phyloP scores from a whole-genome alignment of 495 filamentous ascomycete species.

The Lineolata rhizophorae region DNA sequence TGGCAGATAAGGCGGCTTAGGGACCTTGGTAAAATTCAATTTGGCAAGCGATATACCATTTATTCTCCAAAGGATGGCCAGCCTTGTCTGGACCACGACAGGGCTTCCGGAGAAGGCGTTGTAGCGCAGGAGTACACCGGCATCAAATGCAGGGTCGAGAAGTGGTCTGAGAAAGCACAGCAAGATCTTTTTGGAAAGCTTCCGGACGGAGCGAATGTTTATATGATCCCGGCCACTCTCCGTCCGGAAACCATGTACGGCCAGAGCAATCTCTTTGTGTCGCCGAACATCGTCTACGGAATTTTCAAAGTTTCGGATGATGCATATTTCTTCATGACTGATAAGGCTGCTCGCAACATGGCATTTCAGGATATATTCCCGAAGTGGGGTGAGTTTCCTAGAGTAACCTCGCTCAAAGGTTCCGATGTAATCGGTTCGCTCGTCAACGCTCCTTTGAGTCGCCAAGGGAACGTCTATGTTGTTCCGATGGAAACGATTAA shows the following conservation, averaged over 20 bases:
- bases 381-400: constrained; percentile 48
- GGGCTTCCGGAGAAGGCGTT: constrained; percentile 77
- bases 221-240: constrained; percentile 76
- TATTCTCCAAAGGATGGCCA: constrained; percentile 95
- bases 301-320: constrained; percentile 66
- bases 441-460: constrained; percentile 77
- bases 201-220: constrained; percentile 62
- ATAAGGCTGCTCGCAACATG: constrained; percentile 86
- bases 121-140: constrained; percentile 82
- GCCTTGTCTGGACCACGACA: constrained; percentile 94
- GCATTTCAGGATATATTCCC: constrained; percentile 78
- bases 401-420: constrained; percentile 48
- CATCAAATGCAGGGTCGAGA: constrained; percentile 69
- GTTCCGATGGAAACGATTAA: constrained; percentile 89
- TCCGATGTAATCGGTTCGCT: constrained; percentile 68
- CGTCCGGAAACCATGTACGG: constrained; percentile 98
- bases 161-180: constrained; percentile 52
- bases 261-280: constrained; percentile 88
- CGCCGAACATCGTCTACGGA: constrained; percentile 76
- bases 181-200: constrained; percentile 53
- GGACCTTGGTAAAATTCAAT: constrained; percentile 82
- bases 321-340: constrained; percentile 69
- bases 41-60: constrained; percentile 82
- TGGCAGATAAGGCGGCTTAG: constrained; percentile 95
- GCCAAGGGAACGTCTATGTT: constrained; percentile 62